phyloP scores from a whole-genome alignment of 805 yeast species.

The Kuraishia cidri region DNA sequence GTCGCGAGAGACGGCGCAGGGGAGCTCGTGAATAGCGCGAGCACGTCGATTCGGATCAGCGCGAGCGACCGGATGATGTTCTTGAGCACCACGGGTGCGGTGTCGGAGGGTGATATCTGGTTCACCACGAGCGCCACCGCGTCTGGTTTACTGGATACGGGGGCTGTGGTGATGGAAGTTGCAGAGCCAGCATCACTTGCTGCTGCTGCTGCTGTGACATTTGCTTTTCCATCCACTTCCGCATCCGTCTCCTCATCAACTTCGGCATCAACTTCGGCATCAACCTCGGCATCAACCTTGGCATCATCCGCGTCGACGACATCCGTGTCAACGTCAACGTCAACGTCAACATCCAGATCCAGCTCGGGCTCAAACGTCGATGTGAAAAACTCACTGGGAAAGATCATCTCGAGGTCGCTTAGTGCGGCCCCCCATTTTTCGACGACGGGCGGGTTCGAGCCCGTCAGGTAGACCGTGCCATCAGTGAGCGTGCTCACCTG shows the following conservation, averaged over 20 bases:
- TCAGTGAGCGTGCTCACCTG: background rate
- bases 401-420: constrained; percentile 10
- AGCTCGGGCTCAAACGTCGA: constrained; percentile 11
- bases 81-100: constrained; percentile 13
- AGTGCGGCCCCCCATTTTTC: constrained; percentile 22
- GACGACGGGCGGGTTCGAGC: constrained; percentile 4
- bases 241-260: background rate
- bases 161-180: too few species aligned
- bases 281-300: background rate
- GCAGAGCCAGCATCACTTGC: too few species aligned
- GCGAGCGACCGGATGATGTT: constrained; percentile 18
- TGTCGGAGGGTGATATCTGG: constrained; percentile 11
- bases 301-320: background rate
- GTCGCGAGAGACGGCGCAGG: too few species aligned
- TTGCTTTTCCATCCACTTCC: background rate
- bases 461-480: constrained; percentile 1
- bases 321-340: background rate
- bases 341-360: constrained; percentile 13
- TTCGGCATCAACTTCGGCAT: constrained; percentile 1
- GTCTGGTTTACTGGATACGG: constrained; percentile 17
- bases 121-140: constrained; percentile 18
- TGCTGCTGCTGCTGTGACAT: too few species aligned
- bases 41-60: constrained; percentile 17
- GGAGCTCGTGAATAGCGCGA: constrained; percentile 3
- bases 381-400: constrained; percentile 15